These are phyloP conservation scores for Leccinum variicolor DNA, from an alignment of 768 basidiomycete species.

Conservation along the genomic window DNA sequence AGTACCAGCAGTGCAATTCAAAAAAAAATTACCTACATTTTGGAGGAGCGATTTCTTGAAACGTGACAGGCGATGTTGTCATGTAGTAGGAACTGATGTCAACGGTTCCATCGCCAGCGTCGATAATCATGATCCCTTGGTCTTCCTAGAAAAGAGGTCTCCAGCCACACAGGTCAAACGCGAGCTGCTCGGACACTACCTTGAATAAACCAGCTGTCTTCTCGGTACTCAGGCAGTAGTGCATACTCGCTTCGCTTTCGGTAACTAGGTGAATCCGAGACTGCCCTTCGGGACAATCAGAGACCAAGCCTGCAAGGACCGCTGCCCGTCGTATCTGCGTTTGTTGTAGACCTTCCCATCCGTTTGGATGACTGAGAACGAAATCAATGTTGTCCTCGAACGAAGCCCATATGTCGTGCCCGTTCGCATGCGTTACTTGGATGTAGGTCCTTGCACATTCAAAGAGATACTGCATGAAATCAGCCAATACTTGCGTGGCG, in stretches of 20 bases:
- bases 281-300: conserved; percentile 34
- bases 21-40: conserved; percentile 37
- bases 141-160: conserved; percentile 30
- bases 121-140: conserved; percentile 50
- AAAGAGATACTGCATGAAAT: conserved; percentile 49
- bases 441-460: conserved; percentile 42
- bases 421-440: conserved; percentile 42
- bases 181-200: conserved; percentile 5
- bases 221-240: conserved; percentile 42
- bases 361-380: conserved; percentile 46
- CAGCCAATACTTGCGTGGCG: conserved; percentile 42
- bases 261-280: conserved; percentile 43
- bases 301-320: conserved; percentile 38
- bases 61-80: conserved; percentile 24
- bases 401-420: conserved; percentile 39
- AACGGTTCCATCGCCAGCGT: conserved; percentile 63
- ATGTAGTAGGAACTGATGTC: conserved; percentile 56
- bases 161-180: not conserved
- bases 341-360: conserved; percentile 47
- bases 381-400: conserved; percentile 41
- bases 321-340: conserved; percentile 42
- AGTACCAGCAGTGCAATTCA: not conserved
- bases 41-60: conserved; percentile 48
- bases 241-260: conserved; percentile 53
- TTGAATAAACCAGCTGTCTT: conserved; percentile 27